phyloP scores from a whole-genome alignment of 2,329 filamentous ascomycete species.

The Neofusicoccum sp. region DNA sequence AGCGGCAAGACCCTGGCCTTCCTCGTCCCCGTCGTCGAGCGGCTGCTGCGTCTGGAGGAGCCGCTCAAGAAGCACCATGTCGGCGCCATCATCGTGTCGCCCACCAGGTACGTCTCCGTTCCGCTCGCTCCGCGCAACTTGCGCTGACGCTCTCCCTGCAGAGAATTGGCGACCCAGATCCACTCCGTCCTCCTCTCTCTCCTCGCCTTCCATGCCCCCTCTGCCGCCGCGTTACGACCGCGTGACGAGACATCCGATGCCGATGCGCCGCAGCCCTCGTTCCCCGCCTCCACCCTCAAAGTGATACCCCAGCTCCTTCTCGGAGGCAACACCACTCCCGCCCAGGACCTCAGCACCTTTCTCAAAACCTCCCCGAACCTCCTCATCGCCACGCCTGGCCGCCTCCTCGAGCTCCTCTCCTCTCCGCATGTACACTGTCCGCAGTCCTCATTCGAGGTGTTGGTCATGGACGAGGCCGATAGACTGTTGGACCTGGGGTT shows the following conservation, averaged over 20 bases:
- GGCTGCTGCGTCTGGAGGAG: slow-evolving; percentile 74
- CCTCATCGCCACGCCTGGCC: slow-evolving; percentile 84
- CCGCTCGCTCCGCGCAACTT: background rate
- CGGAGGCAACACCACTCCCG: slow-evolving; percentile 75
- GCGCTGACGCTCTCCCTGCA: slow-evolving; percentile 28
- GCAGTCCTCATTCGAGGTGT: slow-evolving; percentile 83
- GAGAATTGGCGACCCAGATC: slow-evolving; percentile 90
- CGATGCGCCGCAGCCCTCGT: slow-evolving; percentile 39
- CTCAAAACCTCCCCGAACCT: slow-evolving; percentile 82
- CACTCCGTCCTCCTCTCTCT: slow-evolving; percentile 75
- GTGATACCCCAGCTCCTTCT: slow-evolving; percentile 85
- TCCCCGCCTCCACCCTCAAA: slow-evolving; percentile 51
- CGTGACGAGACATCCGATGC: slow-evolving; percentile 40
- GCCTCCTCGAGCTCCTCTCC: slow-evolving; percentile 80
- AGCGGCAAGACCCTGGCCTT: slow-evolving; percentile 90
- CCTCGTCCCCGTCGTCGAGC: slow-evolving; percentile 78
- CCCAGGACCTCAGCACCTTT: slow-evolving; percentile 84
- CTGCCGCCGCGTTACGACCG: slow-evolving; percentile 65
- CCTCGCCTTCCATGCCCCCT: slow-evolving; percentile 78
- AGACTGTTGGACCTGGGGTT: slow-evolving; percentile 90
- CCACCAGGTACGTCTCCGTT: slow-evolving; percentile 56
- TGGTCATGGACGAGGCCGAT: slow-evolving; percentile 94
- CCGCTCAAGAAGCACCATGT: slow-evolving; percentile 87
- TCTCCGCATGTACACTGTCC: slow-evolving; percentile 86
- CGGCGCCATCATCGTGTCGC: slow-evolving; percentile 86